phyloP scores from a whole-genome alignment of 2,329 filamentous ascomycete species.

The Fusarium pseudoanthophilum region DNA sequence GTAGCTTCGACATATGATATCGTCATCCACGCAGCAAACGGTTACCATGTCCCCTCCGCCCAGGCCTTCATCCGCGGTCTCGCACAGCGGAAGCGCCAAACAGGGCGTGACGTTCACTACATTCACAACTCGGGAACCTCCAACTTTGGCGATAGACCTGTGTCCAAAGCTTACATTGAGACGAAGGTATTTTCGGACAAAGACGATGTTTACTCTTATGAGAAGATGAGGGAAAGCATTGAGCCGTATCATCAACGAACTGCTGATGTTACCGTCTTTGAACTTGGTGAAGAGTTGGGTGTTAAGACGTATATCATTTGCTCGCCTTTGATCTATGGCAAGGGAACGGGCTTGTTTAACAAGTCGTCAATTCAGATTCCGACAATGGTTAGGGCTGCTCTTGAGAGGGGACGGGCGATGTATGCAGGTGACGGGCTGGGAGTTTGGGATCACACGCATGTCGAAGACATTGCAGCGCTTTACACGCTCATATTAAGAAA shows the following conservation, averaged over 20 bases:
- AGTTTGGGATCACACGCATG: conserved; percentile 2
- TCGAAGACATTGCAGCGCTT: neutral
- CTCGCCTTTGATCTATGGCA: conserved; percentile 9
- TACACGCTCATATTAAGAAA: neutral
- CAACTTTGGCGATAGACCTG: neutral
- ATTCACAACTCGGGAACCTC: conserved; percentile 17
- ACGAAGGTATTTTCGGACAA: neutral
- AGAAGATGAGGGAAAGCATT: neutral
- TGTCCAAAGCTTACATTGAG: neutral
- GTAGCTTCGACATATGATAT: neutral
- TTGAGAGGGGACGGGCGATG: neutral
- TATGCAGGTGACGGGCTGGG: neutral
- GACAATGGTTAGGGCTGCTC: neutral
- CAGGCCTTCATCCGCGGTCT: neutral
- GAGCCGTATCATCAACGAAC: conserved; percentile 9
- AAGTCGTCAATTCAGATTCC: conserved; percentile 12
- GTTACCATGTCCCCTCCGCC: neutral
- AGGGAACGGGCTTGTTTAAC: conserved; percentile 6
- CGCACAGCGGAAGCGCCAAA: neutral
- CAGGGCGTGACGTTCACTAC: neutral
- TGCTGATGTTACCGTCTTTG: neutral
- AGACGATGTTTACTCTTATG: conserved; percentile 6
- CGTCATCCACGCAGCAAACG: conserved; percentile 6
- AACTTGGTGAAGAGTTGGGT: neutral
- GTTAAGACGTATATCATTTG: conserved; percentile 9